Evolutionary conservation across 1,284 basidiomycete genomes (phyloP).

Genomic region (Ganoderma lingzhi): DNA sequence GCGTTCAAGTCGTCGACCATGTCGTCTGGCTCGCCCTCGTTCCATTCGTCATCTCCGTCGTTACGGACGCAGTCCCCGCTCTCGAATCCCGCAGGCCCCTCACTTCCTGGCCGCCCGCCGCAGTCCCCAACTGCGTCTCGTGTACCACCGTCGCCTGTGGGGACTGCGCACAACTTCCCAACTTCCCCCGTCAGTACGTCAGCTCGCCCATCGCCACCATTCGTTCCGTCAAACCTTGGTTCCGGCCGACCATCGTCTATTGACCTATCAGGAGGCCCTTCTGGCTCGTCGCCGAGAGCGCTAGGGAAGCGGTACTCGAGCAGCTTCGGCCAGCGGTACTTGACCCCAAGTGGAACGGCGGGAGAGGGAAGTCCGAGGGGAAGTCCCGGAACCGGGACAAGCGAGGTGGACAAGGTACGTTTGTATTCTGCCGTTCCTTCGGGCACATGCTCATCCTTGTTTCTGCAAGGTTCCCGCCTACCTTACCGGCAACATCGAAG

Average conservation of each 20-base stretch:
- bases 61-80: constrained; percentile 54
- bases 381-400: constrained; percentile 49
- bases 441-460: constrained; percentile 9
- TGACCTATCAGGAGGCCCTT: constrained; percentile 33
- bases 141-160: constrained; percentile 54
- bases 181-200: constrained; percentile 41
- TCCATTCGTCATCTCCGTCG: constrained; percentile 58
- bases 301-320: constrained; percentile 58
- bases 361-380: constrained; percentile 52
- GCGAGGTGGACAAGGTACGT: constrained; percentile 46
- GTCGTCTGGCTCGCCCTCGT: constrained; percentile 59
- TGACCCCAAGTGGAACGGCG: constrained; percentile 46
- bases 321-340: constrained; percentile 76
- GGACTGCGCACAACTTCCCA: constrained; percentile 38
- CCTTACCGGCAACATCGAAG: constrained; percentile 61
- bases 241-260: constrained; percentile 48
- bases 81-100: constrained; percentile 40
- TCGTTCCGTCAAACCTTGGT: constrained; percentile 56
- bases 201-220: constrained; percentile 53
- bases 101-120: constrained; percentile 45
- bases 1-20: constrained; percentile 78
- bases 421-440: constrained; percentile 4
- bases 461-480: constrained; percentile 49
- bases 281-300: constrained; percentile 37
- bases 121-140: constrained; percentile 52